Conservation (phyloP, 148 eudicot species). For the Hydrangea macrophylla region DNA sequence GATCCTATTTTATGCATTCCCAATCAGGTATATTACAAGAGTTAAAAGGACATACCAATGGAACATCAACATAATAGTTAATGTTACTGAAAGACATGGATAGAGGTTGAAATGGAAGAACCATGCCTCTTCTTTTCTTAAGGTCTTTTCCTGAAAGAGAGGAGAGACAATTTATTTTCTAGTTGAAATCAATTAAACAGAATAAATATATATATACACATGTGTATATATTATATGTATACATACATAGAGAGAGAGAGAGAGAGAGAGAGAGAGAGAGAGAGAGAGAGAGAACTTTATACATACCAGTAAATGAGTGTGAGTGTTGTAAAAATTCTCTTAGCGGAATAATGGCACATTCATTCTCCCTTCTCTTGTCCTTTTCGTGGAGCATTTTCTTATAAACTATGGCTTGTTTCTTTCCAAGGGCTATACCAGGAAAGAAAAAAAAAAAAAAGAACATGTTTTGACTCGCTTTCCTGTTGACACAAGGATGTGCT, state of each 20-base stretch:
- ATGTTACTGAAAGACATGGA: slow-evolving; percentile 83
- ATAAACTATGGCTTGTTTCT: slow-evolving; percentile 54
- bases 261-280: neutral
- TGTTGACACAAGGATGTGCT: neutral
- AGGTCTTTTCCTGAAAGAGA: slow-evolving; percentile 51
- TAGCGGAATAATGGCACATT: slow-evolving; percentile 39
- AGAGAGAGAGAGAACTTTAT: neutral
- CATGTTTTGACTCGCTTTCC: slow-evolving; percentile 8
- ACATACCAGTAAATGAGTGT: slow-evolving; percentile 74
- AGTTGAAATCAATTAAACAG: neutral
- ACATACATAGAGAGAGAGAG: too few species aligned
- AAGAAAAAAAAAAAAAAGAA: slow-evolving; percentile 10
- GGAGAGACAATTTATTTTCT: neutral
- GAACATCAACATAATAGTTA: slow-evolving; percentile 77
- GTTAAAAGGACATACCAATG: slow-evolving; percentile 51
- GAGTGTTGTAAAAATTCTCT: slow-evolving; percentile 70
- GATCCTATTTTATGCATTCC: too few species aligned
- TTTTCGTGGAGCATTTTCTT: slow-evolving; percentile 28
- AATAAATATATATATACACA: too few species aligned
- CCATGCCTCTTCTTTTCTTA: slow-evolving; percentile 66
- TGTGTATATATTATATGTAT: too few species aligned
- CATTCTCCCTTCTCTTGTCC: slow-evolving; percentile 29
- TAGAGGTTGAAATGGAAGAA: slow-evolving; percentile 94
- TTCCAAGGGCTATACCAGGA: slow-evolving; percentile 69
- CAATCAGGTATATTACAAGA: neutral